Conservation (phyloP, 2,329 filamentous ascomycete genomes). For the Arthrinium puccinioides region DNA sequence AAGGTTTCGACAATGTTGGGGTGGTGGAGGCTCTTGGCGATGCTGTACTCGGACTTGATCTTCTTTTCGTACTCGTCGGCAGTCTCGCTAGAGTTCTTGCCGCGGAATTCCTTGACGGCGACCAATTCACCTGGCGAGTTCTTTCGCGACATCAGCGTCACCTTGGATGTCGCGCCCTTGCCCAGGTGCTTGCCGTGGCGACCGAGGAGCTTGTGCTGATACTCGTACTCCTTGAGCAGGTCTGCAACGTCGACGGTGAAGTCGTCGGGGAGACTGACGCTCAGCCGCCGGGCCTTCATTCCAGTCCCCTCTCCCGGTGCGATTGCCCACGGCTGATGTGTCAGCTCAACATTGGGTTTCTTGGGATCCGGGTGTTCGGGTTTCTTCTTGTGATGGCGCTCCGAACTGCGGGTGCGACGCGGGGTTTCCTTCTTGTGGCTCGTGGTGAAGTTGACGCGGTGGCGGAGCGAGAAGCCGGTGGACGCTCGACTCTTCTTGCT, state of each 20-base stretch:
- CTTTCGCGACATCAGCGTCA: conserved; percentile 72
- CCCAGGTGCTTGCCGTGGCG: conserved; percentile 70
- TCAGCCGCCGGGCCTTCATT: conserved; percentile 72
- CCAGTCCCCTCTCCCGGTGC: conserved; percentile 65
- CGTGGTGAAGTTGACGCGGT: conserved; percentile 37
- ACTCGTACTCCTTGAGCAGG: conserved; percentile 62
- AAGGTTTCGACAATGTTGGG: conserved; percentile 82
- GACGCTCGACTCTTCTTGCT: conserved; percentile 43
- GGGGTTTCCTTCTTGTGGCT: conserved; percentile 16
- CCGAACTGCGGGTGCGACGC: conserved; percentile 18
- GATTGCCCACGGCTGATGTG: conserved; percentile 49
- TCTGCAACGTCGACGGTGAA: conserved; percentile 66
- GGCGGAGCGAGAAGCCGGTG: conserved; percentile 42
- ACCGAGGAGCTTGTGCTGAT: conserved; percentile 62
- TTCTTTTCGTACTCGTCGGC: conserved; percentile 75
- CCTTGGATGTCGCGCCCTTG: conserved; percentile 75
- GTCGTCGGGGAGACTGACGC: conserved; percentile 65
- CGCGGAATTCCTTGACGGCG: conserved; percentile 83
- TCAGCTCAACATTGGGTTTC: conserved; percentile 30
- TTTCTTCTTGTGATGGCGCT: conserved; percentile 20
- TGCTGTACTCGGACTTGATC: conserved; percentile 85
- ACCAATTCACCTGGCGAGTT: conserved; percentile 59
- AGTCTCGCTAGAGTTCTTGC: conserved; percentile 61
- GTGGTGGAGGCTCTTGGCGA: conserved; percentile 77
- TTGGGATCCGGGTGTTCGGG: conserved; percentile 6